A percentile compares a stretch with the other conserved stretches of the same genome.
Evolutionary conservation across 495 filamentous ascomycete genomes (phyloP).

Genomic region (Clavariopsis aquatica): DNA sequence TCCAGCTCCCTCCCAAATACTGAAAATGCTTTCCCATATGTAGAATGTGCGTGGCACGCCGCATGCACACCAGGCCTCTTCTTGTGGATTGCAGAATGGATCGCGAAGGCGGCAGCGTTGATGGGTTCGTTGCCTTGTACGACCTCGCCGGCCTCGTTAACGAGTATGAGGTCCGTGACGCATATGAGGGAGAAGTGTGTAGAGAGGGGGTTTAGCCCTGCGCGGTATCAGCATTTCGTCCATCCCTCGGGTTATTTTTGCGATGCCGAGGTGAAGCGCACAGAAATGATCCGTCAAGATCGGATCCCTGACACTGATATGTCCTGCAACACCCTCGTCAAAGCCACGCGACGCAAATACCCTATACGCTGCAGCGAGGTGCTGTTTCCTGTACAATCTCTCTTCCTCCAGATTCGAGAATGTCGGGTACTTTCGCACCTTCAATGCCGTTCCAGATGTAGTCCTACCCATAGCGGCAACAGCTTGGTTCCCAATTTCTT

Average conservation of each 20-base stretch:
- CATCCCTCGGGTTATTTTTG: background rate
- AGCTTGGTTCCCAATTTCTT: slow-evolving; percentile 26
- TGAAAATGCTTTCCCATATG: slow-evolving; percentile 56
- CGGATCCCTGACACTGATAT: slow-evolving; percentile 58
- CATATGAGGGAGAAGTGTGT: slow-evolving; percentile 59
- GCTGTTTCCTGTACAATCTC: slow-evolving; percentile 68
- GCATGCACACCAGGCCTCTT: slow-evolving; percentile 55
- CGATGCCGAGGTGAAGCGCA: background rate
- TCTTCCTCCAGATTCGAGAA: slow-evolving; percentile 61
- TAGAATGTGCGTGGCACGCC: slow-evolving; percentile 58
- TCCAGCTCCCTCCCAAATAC: slow-evolving; percentile 57
- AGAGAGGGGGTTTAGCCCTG: slow-evolving; percentile 55
- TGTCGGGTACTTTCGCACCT: slow-evolving; percentile 50
- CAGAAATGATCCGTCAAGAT: slow-evolving; percentile 55
- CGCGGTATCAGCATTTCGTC: background rate
- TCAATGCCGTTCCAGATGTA: slow-evolving; percentile 39
- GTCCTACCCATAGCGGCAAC: slow-evolving; percentile 42
- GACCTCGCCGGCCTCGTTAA: slow-evolving; percentile 55
- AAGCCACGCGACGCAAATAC: slow-evolving; percentile 70
- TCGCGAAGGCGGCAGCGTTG: slow-evolving; percentile 71
- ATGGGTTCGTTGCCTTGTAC: slow-evolving; percentile 55
- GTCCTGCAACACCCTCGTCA: slow-evolving; percentile 69
- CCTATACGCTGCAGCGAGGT: slow-evolving; percentile 71
- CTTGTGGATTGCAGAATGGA: slow-evolving; percentile 62
- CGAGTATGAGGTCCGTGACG: slow-evolving; percentile 56